Conservation (phyloP, 192 early-diverging fungal species). For the Dissophora globulifera region DNA sequence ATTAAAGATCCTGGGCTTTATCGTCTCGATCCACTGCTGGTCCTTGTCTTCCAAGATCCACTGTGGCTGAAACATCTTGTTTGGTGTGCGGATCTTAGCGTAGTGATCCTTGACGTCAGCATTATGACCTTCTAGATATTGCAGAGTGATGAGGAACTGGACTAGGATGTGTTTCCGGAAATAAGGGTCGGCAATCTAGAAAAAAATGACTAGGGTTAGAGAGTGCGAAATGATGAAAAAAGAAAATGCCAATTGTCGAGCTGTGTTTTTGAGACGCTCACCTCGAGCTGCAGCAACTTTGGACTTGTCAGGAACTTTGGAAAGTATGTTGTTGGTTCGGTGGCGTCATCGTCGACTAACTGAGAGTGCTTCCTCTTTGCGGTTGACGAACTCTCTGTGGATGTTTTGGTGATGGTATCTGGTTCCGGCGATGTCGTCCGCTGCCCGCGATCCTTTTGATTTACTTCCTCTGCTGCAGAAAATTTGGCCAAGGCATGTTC, state of each 20-base stretch:
- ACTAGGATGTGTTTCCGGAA: conserved; percentile 89
- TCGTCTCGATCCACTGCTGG: conserved; percentile 65
- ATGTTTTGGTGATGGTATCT: neutral
- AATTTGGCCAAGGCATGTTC: conserved; percentile 54
- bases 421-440: neutral
- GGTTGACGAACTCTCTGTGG: neutral
- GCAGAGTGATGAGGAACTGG: conserved; percentile 88
- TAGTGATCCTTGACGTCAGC: conserved; percentile 57
- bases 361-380: conserved; percentile 24
- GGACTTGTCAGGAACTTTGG: conserved; percentile 81
- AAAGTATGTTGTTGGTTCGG: conserved; percentile 54
- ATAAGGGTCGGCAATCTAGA: conserved; percentile 79
- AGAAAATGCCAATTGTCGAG: too few relatives aligned
- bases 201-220: too few relatives aligned
- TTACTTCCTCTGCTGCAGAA: conserved; percentile 21
- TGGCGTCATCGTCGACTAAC: neutral
- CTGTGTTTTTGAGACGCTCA: conserved; percentile 39
- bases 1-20: conserved; percentile 56
- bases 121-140: conserved; percentile 71
- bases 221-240: too few relatives aligned
- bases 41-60: conserved; percentile 53
- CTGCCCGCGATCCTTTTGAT: conserved; percentile 27
- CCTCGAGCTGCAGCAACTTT: conserved; percentile 80
- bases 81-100: conserved; percentile 58
- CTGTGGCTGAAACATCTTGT: conserved; percentile 66